Evolutionary conservation across 306 rosid species (phyloP).

Genomic region (Vicia sativa): DNA sequence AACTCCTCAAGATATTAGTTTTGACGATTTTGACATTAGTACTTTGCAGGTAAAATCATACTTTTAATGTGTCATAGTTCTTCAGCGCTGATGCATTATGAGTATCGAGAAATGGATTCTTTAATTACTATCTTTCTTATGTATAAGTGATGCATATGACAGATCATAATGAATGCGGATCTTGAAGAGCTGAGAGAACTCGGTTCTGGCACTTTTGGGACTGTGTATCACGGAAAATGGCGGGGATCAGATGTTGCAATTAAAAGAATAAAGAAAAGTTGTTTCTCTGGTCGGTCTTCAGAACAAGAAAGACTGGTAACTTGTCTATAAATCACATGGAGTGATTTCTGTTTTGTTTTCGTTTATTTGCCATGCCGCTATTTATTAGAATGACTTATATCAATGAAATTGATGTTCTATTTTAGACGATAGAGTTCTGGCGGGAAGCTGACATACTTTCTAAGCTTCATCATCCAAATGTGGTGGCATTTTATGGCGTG

Average conservation of each 20-base stretch:
- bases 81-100: constrained; percentile 7
- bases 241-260: constrained; percentile 94
- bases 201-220: constrained; percentile 96
- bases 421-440: constrained; percentile 84
- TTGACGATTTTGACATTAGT: constrained; percentile 65
- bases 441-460: constrained; percentile 84
- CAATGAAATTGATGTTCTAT: constrained; percentile 36
- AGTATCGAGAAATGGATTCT: neutral
- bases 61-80: constrained; percentile 20
- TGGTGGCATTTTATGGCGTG: constrained; percentile 72
- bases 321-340: constrained; percentile 16
- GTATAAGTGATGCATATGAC: constrained; percentile 36
- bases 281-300: constrained; percentile 86
- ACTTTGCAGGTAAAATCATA: constrained; percentile 76
- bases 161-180: constrained; percentile 85
- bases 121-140: neutral
- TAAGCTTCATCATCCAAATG: constrained; percentile 91
- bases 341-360: constrained; percentile 6
- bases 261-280: constrained; percentile 92
- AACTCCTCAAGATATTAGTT: constrained; percentile 58
- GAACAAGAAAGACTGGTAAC: constrained; percentile 93
- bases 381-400: constrained; percentile 17
- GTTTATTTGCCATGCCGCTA: constrained; percentile 18
- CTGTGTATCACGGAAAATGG: constrained; percentile 98
- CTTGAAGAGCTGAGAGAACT: constrained; percentile 89